phyloP scores from a whole-genome alignment of 768 basidiomycete species.

The Symmetrospora coprosmae region DNA sequence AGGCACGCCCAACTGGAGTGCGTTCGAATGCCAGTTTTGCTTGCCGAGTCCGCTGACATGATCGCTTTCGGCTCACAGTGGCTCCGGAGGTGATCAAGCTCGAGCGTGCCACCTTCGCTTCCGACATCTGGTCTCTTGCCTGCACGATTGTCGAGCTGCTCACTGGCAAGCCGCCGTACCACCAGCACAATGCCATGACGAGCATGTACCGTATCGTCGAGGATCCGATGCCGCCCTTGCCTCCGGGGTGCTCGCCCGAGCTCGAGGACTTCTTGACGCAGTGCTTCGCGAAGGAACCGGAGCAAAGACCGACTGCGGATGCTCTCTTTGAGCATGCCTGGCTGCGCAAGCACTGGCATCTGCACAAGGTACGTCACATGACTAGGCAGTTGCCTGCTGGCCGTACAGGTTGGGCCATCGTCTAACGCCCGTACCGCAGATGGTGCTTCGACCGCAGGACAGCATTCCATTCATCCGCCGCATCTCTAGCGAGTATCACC shows the following conservation, averaged over 20 bases:
- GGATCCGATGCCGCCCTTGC: constrained; percentile 73
- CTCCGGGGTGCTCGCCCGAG: constrained; percentile 59
- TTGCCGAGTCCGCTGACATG: constrained; percentile 5
- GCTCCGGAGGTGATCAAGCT: constrained; percentile 94
- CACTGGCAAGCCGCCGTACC: constrained; percentile 81
- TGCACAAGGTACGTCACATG: constrained; percentile 50
- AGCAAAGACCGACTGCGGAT: constrained; percentile 66
- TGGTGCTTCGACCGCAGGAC: constrained; percentile 78
- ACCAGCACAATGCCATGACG: constrained; percentile 49
- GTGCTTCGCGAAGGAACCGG: constrained; percentile 83
- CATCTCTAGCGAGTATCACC: constrained; percentile 60
- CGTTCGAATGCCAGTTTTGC: constrained; percentile 24
- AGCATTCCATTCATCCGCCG: constrained; percentile 89
- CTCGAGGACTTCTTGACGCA: constrained; percentile 64
- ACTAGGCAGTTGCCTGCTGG: too few relatives aligned
- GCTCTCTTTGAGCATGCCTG: constrained; percentile 78
- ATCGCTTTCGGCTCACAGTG: constrained; percentile 44
- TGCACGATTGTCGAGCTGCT: constrained; percentile 89
- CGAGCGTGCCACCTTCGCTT: constrained; percentile 79
- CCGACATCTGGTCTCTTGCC: constrained; percentile 89
- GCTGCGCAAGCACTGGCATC: constrained; percentile 66
- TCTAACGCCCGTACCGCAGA: too few relatives aligned
- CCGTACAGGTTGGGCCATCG: too few relatives aligned
- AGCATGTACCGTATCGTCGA: constrained; percentile 98
- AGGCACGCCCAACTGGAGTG: constrained; percentile 92